phyloP scores from a whole-genome alignment of 495 filamentous ascomycete genomes.

The Daldinia concentrica region DNA sequence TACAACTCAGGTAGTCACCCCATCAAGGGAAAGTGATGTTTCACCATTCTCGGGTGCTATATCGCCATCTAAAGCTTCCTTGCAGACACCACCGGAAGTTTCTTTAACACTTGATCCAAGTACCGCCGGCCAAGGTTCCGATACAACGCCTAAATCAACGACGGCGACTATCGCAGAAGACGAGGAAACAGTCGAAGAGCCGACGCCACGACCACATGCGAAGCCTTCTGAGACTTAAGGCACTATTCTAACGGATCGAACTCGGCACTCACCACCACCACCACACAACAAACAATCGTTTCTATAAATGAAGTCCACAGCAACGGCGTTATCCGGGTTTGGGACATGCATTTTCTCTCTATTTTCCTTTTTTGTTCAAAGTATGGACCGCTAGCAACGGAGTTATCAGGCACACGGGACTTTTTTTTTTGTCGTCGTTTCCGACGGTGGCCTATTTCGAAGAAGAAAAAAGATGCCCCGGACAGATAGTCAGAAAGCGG shows the following conservation, averaged over 20 bases:
- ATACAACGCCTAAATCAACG: constrained; percentile 40
- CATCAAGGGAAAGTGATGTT: constrained; percentile 45
- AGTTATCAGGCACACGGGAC: constrained; percentile 33
- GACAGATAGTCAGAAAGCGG: constrained; percentile 21
- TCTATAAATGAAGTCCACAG: constrained; percentile 33
- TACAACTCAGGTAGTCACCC: constrained; percentile 53
- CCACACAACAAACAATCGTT: constrained; percentile 33
- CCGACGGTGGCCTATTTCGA: constrained; percentile 6
- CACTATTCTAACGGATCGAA: not conserved
- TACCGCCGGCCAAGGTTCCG: constrained; percentile 13
- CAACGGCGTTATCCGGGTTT: constrained; percentile 43
- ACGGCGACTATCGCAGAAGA: constrained; percentile 14
- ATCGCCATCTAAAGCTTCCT: constrained; percentile 16
- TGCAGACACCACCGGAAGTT: constrained; percentile 36
- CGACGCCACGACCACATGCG: constrained; percentile 32
- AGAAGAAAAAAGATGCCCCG: constrained; percentile 20
- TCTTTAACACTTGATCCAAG: constrained; percentile 15
- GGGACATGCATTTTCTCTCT: constrained; percentile 27
- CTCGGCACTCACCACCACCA: no score
- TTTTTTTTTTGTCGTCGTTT: not conserved
- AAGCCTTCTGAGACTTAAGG: constrained; percentile 25
- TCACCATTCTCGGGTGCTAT: constrained; percentile 24
- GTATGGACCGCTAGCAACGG: constrained; percentile 33
- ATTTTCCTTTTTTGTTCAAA: constrained; percentile 39
- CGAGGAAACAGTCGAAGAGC: constrained; percentile 29